Base-by-base conservation (phyloP, 169 alveolate genomes). In the Babesia bovis region DNA sequence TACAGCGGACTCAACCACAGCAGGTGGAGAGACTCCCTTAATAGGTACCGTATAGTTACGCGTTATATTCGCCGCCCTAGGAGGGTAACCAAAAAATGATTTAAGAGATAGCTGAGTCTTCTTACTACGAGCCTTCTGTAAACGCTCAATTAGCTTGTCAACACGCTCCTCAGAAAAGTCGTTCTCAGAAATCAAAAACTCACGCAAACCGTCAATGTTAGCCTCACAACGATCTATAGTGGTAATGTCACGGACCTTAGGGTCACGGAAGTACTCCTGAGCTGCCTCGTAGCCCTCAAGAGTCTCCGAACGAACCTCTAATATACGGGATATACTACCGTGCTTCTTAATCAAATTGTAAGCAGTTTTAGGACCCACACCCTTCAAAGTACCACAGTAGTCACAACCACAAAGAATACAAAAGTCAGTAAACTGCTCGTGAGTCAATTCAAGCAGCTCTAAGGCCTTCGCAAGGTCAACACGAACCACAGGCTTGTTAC, bases 351-450 rank as follows among this genome's bases (percentile, higher is more conserved):
- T 90, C 47, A 94, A 81, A 41, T 91, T 91, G 84, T 89, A 94
- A n/a, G 99, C 99, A 13, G 96, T 97, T 50, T 87, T 85, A 26
- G 99, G 96, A 10, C 99, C 99, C 17, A 96, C 90, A 0, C 99
- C 99, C 75, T 91, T 89, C 50, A 97, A 84, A 10, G 97, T 93
- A 55, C 92, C 95, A 79, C 98, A 92, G 84, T 97, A 97, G 89
- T 97, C 99, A 61, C 99, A 96, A 21, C 99, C 99, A 84, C 98
- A 94, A 58, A 97, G 88, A 19, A 97, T 97, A 85, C 99, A 97
- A 56, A 97, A 90, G 79, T 97, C 99, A n/a, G 95, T 91, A 75
- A 97, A 96, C 89, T 95, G 95, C 38, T 94, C 94, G 94, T 90
- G 90, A 41, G 90, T 93, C 61, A 96, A 61, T 23, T 89, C 67